phyloP scores from a whole-genome alignment of 306 rosid genomes.

The Parietaria judaica region DNA sequence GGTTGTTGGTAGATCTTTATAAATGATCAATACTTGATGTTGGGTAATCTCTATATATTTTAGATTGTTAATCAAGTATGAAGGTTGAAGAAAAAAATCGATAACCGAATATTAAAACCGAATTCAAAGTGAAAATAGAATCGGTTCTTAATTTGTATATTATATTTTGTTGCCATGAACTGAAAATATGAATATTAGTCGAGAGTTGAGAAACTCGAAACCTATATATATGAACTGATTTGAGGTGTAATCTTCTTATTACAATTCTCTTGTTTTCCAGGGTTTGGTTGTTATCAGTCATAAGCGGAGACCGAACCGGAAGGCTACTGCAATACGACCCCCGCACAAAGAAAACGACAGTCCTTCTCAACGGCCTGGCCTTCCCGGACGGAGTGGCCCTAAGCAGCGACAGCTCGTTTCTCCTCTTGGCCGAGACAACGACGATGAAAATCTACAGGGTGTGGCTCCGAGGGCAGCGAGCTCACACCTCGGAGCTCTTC shows the following conservation, averaged over 20 bases:
- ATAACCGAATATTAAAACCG: no score
- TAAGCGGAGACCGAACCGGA: conserved; percentile 46
- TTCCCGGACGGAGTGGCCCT: conserved; percentile 62
- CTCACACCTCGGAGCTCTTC: conserved; percentile 14
- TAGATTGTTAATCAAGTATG: no score
- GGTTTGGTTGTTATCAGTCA: conserved; percentile 21
- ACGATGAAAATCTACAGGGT: conserved; percentile 19
- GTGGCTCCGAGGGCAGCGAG: conserved; percentile 26
- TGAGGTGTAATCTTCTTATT: not conserved
- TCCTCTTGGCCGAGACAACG: conserved; percentile 33
- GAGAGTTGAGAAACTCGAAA: no score
- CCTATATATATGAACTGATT: no score
- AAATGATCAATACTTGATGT: no score
- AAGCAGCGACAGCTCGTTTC: conserved; percentile 41
- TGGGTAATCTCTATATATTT: no score
- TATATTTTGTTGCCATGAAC: no score
- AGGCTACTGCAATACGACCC: conserved; percentile 47
- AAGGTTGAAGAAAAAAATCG: no score
- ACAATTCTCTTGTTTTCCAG: conserved; percentile 13
- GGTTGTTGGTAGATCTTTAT: no score
- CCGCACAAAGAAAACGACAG: conserved; percentile 23
- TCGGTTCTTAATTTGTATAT: no score
- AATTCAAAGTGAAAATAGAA: no score
- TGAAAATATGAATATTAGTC: no score
- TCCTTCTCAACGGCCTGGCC: conserved; percentile 33